phyloP scores from a whole-genome alignment of 495 filamentous ascomycete species.

The Aspergillus incahuasiensis region DNA sequence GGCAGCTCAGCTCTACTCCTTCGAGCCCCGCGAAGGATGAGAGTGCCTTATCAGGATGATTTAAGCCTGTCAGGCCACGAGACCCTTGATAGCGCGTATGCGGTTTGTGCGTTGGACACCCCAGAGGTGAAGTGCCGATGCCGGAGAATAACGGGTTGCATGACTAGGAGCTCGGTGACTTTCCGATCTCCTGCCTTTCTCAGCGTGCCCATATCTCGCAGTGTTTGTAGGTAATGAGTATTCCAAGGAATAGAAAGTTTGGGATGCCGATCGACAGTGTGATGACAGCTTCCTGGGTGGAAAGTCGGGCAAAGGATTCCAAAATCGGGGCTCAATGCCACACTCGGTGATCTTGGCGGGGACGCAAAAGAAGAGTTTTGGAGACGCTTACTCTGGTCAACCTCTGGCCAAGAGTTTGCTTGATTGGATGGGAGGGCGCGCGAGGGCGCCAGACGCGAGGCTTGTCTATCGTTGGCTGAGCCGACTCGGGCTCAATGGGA shows the following conservation, averaged over 20 bases:
- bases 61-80: neutral
- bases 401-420: neutral
- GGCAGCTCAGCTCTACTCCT: too few relatives aligned
- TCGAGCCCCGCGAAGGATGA: neutral
- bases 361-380: slow-evolving; percentile 5
- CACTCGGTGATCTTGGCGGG: neutral
- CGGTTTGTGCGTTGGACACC: neutral
- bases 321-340: neutral
- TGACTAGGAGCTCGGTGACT: neutral
- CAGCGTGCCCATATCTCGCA: neutral
- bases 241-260: neutral
- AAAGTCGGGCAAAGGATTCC: neutral
- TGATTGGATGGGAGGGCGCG: neutral
- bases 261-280: neutral
- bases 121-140: neutral
- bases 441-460: neutral
- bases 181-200: slow-evolving; percentile 2
- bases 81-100: neutral
- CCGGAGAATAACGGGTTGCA: slow-evolving; percentile 5
- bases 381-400: slow-evolving; percentile 6
- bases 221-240: too few relatives aligned
- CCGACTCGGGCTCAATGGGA: neutral
- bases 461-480: neutral
- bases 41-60: neutral
- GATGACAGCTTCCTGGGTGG: neutral